Evolutionary conservation across 352 stramenopile genomes (phyloP).

Genomic region (Globisporangium nagaii): DNA sequence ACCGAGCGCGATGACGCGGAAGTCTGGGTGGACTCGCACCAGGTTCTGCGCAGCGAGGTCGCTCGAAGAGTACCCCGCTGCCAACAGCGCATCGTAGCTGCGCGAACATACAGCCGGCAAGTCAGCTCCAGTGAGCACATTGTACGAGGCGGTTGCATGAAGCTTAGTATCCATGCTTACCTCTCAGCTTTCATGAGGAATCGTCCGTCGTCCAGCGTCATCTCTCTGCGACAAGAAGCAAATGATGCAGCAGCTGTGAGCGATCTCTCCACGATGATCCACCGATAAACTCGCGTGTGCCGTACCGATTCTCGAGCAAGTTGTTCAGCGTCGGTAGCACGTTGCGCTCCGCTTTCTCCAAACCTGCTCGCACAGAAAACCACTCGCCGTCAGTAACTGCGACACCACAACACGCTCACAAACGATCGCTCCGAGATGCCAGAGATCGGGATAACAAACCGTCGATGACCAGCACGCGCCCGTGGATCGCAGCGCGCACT

Average conservation of each 20-base stretch:
- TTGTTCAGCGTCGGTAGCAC: conserved; percentile 98
- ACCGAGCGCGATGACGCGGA: conserved; percentile 91
- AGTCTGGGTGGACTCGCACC: conserved; percentile 87
- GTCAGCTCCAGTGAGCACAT: too few species aligned
- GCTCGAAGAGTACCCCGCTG: conserved; percentile 39
- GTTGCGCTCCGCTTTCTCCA: conserved; percentile 96
- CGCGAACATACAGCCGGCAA: too few species aligned
- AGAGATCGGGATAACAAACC: conserved; percentile 23
- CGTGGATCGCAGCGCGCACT: conserved; percentile 91
- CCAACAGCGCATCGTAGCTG: conserved; percentile 62
- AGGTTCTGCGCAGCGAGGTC: conserved; percentile 58
- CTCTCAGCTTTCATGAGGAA: conserved; percentile 90
- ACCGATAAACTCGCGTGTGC: neutral
- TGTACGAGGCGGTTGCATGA: too few species aligned
- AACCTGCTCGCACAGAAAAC: conserved; percentile 19
- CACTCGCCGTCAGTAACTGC: too few species aligned
- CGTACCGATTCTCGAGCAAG: conserved; percentile 91
- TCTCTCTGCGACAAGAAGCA: conserved; percentile 46
- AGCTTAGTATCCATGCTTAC: conserved; percentile 13
- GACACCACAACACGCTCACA: neutral
- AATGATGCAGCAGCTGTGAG: neutral
- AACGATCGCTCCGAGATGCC: neutral
- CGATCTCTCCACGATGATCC: neutral
- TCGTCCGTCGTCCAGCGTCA: conserved; percentile 92
- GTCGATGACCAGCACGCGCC: conserved; percentile 93